Evolutionary conservation across 2,329 filamentous ascomycete species (phyloP).

Genomic region (Erysiphe pisi): DNA sequence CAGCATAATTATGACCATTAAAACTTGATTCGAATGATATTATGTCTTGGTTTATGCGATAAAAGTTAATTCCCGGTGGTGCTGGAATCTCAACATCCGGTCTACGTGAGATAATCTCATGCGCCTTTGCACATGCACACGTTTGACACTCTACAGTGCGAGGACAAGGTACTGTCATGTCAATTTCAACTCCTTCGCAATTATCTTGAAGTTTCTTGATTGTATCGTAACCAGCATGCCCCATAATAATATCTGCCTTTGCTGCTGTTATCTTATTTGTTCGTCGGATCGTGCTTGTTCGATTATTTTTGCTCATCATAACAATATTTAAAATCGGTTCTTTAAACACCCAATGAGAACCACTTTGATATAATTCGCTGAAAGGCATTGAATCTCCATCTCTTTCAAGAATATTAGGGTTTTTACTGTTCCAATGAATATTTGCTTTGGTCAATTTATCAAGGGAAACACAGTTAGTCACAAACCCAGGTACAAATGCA

Average conservation of each 20-base stretch:
- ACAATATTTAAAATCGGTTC: neutral
- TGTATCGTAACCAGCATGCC: constrained; percentile 6
- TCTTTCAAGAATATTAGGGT: neutral
- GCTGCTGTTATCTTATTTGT: constrained; percentile 21
- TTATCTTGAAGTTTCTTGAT: constrained; percentile 23
- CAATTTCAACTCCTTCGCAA: constrained; percentile 21
- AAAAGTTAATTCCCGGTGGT: neutral
- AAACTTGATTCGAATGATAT: constrained; percentile 25
- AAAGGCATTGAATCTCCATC: neutral
- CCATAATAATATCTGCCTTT: neutral
- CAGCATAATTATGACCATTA: constrained; percentile 26
- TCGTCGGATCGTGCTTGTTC: neutral
- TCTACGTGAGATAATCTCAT: constrained; percentile 24
- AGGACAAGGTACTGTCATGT: neutral
- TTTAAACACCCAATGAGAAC: constrained; percentile 10
- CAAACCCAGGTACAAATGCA: neutral
- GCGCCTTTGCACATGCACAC: constrained; percentile 22
- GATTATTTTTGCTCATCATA: neutral
- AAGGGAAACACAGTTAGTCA: constrained; percentile 15
- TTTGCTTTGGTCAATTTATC: constrained; percentile 3
- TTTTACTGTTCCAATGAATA: constrained; percentile 25
- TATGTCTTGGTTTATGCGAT: constrained; percentile 22
- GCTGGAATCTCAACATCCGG: constrained; percentile 25
- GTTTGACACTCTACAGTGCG: constrained; percentile 13
- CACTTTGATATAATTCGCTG: neutral